Evolutionary conservation across 2,329 filamentous ascomycete genomes (phyloP).

Genomic region (Arachnomyces sp.): DNA sequence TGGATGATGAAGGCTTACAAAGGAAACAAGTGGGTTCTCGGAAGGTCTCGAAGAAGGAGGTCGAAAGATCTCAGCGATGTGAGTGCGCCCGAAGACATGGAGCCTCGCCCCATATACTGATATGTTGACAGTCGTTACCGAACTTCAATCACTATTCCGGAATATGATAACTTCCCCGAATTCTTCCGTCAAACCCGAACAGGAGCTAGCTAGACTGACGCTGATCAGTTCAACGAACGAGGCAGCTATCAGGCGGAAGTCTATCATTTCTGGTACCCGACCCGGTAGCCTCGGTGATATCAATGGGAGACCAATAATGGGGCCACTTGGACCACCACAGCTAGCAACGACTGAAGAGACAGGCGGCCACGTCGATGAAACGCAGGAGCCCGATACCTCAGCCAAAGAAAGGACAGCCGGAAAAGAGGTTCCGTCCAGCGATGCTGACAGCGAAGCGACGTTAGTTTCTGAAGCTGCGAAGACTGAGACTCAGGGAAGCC

Average conservation of each 20-base stretch:
- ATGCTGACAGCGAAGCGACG: constrained; percentile 27
- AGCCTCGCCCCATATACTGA: not conserved
- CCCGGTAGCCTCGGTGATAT: constrained; percentile 35
- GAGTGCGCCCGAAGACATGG: constrained; percentile 33
- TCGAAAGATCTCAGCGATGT: constrained; percentile 65
- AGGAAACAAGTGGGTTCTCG: constrained; percentile 62
- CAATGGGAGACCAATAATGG: constrained; percentile 37
- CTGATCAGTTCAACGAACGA: constrained; percentile 56
- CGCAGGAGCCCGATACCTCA: constrained; percentile 16
- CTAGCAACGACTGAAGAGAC: constrained; percentile 10
- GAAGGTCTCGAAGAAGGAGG: constrained; percentile 52
- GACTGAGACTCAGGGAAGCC: constrained; percentile 11
- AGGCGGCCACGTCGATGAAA: constrained; percentile 3
- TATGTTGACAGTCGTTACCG: constrained; percentile 58
- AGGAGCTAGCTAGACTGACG: constrained; percentile 72
- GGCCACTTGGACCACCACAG: constrained; percentile 37
- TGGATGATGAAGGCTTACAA: constrained; percentile 54
- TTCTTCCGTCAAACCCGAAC: constrained; percentile 60
- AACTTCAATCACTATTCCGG: constrained; percentile 63
- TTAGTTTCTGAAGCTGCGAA: constrained; percentile 26
- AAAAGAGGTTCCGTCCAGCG: constrained; percentile 22
- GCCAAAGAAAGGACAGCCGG: constrained; percentile 13
- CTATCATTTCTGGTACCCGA: constrained; percentile 30
- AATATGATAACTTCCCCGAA: constrained; percentile 59
- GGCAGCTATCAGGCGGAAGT: constrained; percentile 43